phyloP scores from a whole-genome alignment of 2,329 filamentous ascomycete species.

The Penicillium sp. region DNA sequence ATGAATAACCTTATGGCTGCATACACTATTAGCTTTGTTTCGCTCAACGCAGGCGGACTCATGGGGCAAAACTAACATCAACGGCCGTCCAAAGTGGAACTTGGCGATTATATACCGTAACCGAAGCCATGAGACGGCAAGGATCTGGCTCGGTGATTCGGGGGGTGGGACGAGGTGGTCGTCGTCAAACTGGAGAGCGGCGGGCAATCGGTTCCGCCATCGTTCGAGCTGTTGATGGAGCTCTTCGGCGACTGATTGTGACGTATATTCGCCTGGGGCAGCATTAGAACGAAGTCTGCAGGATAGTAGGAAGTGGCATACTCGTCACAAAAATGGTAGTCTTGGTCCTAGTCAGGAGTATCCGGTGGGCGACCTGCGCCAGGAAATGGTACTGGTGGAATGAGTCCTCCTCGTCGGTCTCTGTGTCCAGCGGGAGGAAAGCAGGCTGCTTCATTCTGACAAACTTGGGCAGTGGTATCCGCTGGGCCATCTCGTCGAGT shows the following conservation, averaged over 20 bases:
- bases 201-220: neutral
- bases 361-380: slow-evolving; percentile 5
- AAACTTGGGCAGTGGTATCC: neutral
- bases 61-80: neutral
- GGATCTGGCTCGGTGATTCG: neutral
- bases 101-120: slow-evolving; percentile 5
- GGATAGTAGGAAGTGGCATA: neutral
- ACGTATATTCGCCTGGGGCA: neutral
- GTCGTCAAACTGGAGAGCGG: neutral
- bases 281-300: neutral
- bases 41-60: neutral
- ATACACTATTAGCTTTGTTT: neutral
- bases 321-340: slow-evolving; percentile 3
- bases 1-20: neutral
- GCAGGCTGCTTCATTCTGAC: neutral
- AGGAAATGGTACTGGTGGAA: slow-evolving; percentile 4
- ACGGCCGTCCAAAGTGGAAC: neutral
- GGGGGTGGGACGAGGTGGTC: neutral
- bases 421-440: neutral
- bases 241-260: neutral
- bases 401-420: neutral
- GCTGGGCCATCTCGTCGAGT: neutral
- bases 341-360: slow-evolving; percentile 6
- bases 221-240: neutral
- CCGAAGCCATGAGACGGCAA: slow-evolving; percentile 3